These are phyloP conservation scores for Hapsidospora chrysogenum DNA, from an alignment of 495 filamentous ascomycete species.

Conservation along the genomic window DNA sequence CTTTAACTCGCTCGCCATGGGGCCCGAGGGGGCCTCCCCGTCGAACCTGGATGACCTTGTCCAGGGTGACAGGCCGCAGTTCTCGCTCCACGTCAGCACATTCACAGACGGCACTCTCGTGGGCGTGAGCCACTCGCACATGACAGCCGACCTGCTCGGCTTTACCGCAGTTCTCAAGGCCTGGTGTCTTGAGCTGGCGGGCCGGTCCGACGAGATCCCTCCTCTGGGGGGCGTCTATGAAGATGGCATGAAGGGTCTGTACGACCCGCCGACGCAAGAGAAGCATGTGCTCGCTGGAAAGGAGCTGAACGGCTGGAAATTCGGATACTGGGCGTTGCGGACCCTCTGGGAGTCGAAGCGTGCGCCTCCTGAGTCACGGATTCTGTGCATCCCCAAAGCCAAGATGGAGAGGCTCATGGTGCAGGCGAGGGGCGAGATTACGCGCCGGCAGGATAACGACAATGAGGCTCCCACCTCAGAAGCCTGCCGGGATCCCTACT, in stretches of 20 bases:
- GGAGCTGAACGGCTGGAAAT: conserved; percentile 8
- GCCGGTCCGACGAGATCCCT: no score
- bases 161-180: conserved; percentile 12
- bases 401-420: conserved; percentile 2
- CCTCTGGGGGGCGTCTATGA: conserved; percentile 13
- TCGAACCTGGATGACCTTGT: conserved; percentile 20
- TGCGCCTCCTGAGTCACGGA: not conserved
- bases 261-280: conserved; percentile 5
- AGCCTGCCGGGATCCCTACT: no score
- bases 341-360: conserved; percentile 8
- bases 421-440: conserved; percentile 2
- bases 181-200: no score
- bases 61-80: conserved; percentile 20
- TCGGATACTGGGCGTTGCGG: conserved; percentile 12
- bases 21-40: no score
- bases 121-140: conserved; percentile 26
- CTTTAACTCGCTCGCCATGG: conserved; percentile 8
- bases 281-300: conserved; percentile 9
- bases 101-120: conserved; percentile 32
- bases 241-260: conserved; percentile 13
- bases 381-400: conserved; percentile 9
- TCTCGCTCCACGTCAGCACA: conserved; percentile 27
- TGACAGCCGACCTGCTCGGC: conserved; percentile 29
- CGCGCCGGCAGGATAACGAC: conserved; percentile 3
- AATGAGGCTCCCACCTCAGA: conserved; percentile 4